phyloP scores from a whole-genome alignment of 2,329 filamentous ascomycete species.

The Diaporthe eres region DNA sequence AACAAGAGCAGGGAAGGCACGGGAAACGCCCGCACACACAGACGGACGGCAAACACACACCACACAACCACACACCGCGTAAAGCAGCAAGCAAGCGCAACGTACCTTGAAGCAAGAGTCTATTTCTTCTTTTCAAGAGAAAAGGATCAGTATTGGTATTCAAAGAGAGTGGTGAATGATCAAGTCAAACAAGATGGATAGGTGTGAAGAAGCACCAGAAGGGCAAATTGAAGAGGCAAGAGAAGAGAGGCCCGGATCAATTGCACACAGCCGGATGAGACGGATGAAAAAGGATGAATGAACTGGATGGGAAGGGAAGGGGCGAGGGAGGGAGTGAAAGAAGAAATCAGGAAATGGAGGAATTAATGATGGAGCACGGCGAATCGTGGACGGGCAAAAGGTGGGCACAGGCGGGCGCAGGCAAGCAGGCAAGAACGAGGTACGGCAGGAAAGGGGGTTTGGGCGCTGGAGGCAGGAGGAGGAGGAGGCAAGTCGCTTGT shows the following conservation, averaged over 20 bases:
- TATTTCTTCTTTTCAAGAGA: conserved; percentile 1
- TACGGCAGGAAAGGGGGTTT: conserved; percentile 12
- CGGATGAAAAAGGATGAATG: conserved; percentile 26
- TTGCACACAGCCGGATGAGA: conserved; percentile 22
- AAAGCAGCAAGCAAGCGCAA: background rate
- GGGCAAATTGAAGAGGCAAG: conserved; percentile 37
- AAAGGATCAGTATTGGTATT: conserved; percentile 20
- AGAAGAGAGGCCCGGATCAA: conserved; percentile 37
- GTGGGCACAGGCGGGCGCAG: conserved; percentile 19
- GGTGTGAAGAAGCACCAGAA: conserved; percentile 34
- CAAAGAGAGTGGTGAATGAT: conserved; percentile 42
- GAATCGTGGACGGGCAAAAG: conserved; percentile 21
- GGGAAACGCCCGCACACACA: background rate
- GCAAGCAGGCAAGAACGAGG: conserved; percentile 10
- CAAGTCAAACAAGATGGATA: conserved; percentile 27
- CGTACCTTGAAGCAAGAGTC: conserved; percentile 31
- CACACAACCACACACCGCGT: background rate
- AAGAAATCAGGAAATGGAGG: conserved; percentile 26
- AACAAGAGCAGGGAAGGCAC: conserved; percentile 30
- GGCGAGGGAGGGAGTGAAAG: background rate
- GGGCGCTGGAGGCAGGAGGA: background rate
- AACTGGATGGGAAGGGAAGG: conserved; percentile 6
- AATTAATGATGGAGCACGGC: conserved; percentile 16
- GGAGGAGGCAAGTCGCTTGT: conserved; percentile 18
- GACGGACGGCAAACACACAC: background rate